Evolutionary conservation across 108 stramenopile species (phyloP).

Genomic region (Pseudonitzschia multistriata): DNA sequence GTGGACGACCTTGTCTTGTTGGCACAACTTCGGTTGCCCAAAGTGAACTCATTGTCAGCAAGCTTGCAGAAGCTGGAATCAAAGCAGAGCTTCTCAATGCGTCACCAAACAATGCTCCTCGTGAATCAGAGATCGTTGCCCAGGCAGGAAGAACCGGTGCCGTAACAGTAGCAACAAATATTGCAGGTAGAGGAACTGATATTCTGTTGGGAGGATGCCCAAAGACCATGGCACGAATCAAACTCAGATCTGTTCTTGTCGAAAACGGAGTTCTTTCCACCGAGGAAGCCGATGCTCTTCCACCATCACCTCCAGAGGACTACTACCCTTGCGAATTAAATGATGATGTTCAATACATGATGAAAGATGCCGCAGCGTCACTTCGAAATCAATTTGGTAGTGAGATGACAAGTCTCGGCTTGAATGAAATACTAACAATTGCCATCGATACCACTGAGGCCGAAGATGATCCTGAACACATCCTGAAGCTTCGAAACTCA

Average conservation of each 20-base stretch:
- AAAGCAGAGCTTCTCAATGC: conserved; percentile 90
- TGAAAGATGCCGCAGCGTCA: conserved; percentile 63
- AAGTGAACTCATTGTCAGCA: conserved; percentile 78
- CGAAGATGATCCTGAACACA: conserved; percentile 74
- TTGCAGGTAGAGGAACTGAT: conserved; percentile 97
- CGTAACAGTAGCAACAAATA: conserved; percentile 96
- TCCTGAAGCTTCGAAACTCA: conserved; percentile 77
- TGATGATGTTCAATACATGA: conserved; percentile 57
- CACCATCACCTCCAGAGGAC: conserved; percentile 67
- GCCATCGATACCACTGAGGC: conserved; percentile 89
- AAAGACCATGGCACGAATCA: conserved; percentile 84
- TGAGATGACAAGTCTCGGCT: conserved; percentile 65
- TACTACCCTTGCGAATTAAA: conserved; percentile 76
- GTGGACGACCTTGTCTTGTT: conserved; percentile 89
- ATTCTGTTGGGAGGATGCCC: conserved; percentile 93
- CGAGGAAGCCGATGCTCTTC: conserved; percentile 55
- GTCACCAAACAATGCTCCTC: conserved; percentile 84
- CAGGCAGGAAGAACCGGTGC: conserved; percentile 93
- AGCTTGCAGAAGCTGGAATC: conserved; percentile 80
- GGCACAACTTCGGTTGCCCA: conserved; percentile 93
- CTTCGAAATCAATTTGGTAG: conserved; percentile 62
- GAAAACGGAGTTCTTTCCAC: conserved; percentile 62
- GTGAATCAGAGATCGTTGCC: conserved; percentile 92
- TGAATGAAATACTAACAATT: conserved; percentile 87
- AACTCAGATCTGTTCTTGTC: conserved; percentile 62